Evolutionary conservation across 2,329 filamentous ascomycete genomes (phyloP), one percentile per base, ranked within the genome.

Genomic region (Nakataea oryzae): DNA sequence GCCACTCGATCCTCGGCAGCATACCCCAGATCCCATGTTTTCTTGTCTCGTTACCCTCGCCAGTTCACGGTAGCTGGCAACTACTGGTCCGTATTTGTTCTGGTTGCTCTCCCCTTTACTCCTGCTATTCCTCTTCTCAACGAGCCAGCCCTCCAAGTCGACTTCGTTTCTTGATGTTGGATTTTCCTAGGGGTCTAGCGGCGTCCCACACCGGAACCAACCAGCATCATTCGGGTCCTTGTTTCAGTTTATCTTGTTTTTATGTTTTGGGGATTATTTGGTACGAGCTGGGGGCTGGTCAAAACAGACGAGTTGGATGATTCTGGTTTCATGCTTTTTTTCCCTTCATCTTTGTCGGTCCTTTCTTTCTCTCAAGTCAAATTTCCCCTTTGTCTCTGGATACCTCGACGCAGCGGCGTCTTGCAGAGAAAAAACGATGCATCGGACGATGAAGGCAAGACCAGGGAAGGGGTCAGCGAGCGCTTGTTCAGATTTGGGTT

Each of bases 171-270:
- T 50, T 50, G 11, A 50, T 50, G 6, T 50, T 50, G 21, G 41
- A n/a, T 50, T 50, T 24, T 11, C 24, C 21, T 47, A 17, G 21
- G 24, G 41, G 41, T 9, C 17, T 50, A n/a, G 41, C 11, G 21
- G 41, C 17, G 7, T 6, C 41, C 21, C 21, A 7, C 41, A 21
- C 17, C 34, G 21, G 41, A 17, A n/a, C 41, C 41, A 50, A 47
- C 21, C 41, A 50, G 24, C 24, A 50, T 9, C 24, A 54, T 62
- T 60, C 29, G 58, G 32, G 57, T 57, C 29, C 26, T 32, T 47
- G 61, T 54, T 63, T 64, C 61, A 56, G 61, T 63, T 58, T 60
- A 59, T 64, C 55, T 58, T 62, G 58, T 29, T 29, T 61, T 62
- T 61, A 58, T 56, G 50, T 57, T 56, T 63, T 56, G 61, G 30